Percentiles rank a stretch among this genome's conserved stretches.
Conservation (phyloP, 495 filamentous ascomycete genomes). For the Cudoniella acicularis region DNA sequence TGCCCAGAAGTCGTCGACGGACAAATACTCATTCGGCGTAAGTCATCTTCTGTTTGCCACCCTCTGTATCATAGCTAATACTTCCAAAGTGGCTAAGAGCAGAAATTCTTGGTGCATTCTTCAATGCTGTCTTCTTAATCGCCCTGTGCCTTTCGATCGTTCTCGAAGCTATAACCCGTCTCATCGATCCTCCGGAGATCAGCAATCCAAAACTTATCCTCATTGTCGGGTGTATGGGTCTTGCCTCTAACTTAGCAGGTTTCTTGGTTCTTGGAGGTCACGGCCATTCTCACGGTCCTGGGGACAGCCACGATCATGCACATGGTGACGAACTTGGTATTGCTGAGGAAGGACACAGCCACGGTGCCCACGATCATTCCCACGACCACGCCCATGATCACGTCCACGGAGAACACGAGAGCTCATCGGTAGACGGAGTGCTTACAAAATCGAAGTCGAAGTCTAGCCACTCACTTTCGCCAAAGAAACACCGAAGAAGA, state of each 20-base stretch:
- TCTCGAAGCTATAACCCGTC: slow-evolving; percentile 84
- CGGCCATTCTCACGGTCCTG: slow-evolving; percentile 74
- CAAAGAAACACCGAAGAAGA: slow-evolving; percentile 42
- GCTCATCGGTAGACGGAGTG: slow-evolving; percentile 37
- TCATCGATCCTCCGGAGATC: slow-evolving; percentile 85
- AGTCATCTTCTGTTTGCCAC: too few relatives aligned
- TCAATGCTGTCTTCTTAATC: slow-evolving; percentile 96
- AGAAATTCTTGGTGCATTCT: slow-evolving; percentile 92
- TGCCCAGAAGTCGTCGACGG: slow-evolving; percentile 72
- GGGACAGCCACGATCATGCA: slow-evolving; percentile 38
- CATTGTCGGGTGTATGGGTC: slow-evolving; percentile 79
- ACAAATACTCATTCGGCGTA: slow-evolving; percentile 91
- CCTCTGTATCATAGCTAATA: slow-evolving; percentile 9
- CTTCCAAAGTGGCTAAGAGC: slow-evolving; percentile 78
- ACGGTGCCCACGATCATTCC: slow-evolving; percentile 35
- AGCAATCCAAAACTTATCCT: slow-evolving; percentile 78
- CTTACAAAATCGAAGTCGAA: slow-evolving; percentile 19
- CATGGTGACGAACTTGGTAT: slow-evolving; percentile 33
- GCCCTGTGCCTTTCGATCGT: slow-evolving; percentile 94
- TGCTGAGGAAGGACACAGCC: slow-evolving; percentile 35
- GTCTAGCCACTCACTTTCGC: slow-evolving; percentile 7
- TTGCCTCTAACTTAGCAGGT: slow-evolving; percentile 88
- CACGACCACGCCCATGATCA: slow-evolving; percentile 31
- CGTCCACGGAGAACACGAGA: slow-evolving; percentile 43
- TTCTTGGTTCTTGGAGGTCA: slow-evolving; percentile 91